Evolutionary conservation across 495 filamentous ascomycete genomes (phyloP), one percentile per base, ranked within the genome.

Genomic region (Aspergillus kassunensis): DNA sequence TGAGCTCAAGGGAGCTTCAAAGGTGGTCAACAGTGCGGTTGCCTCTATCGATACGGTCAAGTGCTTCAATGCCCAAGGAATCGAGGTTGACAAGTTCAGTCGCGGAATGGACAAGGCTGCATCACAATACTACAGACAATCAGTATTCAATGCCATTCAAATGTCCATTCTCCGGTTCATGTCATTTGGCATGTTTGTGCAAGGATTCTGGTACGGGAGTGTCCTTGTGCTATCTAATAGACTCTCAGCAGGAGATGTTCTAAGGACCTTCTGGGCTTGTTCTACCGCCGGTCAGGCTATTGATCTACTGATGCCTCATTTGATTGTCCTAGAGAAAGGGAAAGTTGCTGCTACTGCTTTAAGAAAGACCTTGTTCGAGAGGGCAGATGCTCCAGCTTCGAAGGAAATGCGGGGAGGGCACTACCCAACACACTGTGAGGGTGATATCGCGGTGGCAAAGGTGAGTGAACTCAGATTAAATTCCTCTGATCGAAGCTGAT

Each of bases 191-290:
- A 86, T 97, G 70, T 96, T 97, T 49, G 87, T 95, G 1, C 81
- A 90, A 57, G 92, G 91, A 0, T 97, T 98, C 58, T 97, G 88
- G 82, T 95, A 90, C 64, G 91, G 91, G 0, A 81, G 83, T 44
- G 66, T 77, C 1, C 73, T 95, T 6, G 81, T 90, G 16, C 67
- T 67, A 10, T 62, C 69, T 6, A 78, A 76, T 2, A 63, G 77
- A 15, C 68, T 81, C 33, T 76, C 76, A 12, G 70, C 89, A 0
- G 91, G 87, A 6, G 75, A 84, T 41, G 81, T 96, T 15, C 63
- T 96, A 37, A 91, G 90, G 3, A 88, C 90, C 0, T 95, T 97
- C 55, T 95, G 90, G 78, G 80, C 86, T 12, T 87, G 84, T 21
- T 72, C 96, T 34, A 82, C 81, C 49, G 87, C 87, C 8, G 82